phyloP scores from a whole-genome alignment of 768 basidiomycete species.

The Tulasnella sp. region DNA sequence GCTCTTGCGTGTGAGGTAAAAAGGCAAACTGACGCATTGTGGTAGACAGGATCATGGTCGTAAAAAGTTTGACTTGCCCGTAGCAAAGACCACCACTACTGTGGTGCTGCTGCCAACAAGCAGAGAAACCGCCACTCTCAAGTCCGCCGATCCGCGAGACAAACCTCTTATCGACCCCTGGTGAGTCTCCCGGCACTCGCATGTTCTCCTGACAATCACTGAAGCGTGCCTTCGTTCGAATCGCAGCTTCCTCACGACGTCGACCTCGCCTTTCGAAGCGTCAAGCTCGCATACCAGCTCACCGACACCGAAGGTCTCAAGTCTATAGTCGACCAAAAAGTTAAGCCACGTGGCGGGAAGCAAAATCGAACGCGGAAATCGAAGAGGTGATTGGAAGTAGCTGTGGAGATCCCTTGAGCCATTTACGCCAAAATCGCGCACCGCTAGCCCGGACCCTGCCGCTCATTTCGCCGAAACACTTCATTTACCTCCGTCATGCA shows the following conservation, averaged over 20 bases:
- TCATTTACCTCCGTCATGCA: no score
- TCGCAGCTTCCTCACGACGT: no score
- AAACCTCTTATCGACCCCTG: conserved; percentile 17
- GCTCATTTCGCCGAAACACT: no score
- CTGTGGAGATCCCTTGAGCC: no score
- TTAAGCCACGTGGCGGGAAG: conserved; percentile 45
- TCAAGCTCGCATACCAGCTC: not conserved
- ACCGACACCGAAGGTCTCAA: conserved; percentile 34
- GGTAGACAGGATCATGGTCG: not conserved
- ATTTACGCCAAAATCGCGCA: no score
- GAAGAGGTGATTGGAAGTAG: conserved; percentile 44
- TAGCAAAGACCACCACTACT: not conserved
- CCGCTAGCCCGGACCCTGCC: no score
- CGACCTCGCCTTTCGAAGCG: conserved; percentile 11
- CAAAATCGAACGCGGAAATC: conserved; percentile 45
- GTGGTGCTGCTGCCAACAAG: not conserved
- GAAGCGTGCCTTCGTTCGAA: no score
- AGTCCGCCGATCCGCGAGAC: conserved; percentile 14
- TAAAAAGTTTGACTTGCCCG: not conserved
- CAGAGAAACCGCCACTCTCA: conserved; percentile 1
- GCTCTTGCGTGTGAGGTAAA: no score
- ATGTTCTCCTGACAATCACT: no score
- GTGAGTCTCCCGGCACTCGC: not conserved
- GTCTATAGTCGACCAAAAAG: conserved; percentile 44
- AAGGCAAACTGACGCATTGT: not conserved